These are phyloP conservation scores for Salix caprea DNA, from an alignment of 345 rosid species.

Conservation along the genomic window DNA sequence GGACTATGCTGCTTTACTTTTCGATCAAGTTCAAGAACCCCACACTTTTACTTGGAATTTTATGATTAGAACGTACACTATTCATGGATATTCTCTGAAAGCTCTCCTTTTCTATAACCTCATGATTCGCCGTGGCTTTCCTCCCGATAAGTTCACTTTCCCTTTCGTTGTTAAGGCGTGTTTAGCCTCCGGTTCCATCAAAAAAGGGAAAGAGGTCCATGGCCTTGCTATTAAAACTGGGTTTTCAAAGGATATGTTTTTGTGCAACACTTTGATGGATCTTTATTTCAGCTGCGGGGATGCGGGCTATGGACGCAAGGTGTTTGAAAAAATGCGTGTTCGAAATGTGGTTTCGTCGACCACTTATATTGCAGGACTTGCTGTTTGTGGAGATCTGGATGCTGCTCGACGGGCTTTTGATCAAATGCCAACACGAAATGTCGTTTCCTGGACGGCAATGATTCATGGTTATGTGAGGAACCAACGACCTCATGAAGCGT, in stretches of 20 bases:
- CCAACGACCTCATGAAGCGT: slow-evolving; percentile 47
- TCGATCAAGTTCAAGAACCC: slow-evolving; percentile 41
- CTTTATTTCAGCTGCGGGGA: slow-evolving; percentile 55
- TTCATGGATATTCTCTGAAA: slow-evolving; percentile 34
- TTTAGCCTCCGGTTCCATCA: slow-evolving; percentile 23
- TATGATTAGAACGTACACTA: slow-evolving; percentile 51
- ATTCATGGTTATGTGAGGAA: slow-evolving; percentile 54
- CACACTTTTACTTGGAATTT: slow-evolving; percentile 65
- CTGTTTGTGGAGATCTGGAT: slow-evolving; percentile 41
- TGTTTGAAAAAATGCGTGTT: slow-evolving; percentile 53
- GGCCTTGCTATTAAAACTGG: slow-evolving; percentile 58
- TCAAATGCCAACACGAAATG: slow-evolving; percentile 55
- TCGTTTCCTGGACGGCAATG: slow-evolving; percentile 72
- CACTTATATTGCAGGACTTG: slow-evolving; percentile 58
- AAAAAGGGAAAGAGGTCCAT: slow-evolving; percentile 51
- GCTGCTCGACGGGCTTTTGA: slow-evolving; percentile 46
- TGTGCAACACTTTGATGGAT: slow-evolving; percentile 62
- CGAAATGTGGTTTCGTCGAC: slow-evolving; percentile 67
- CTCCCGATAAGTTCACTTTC: slow-evolving; percentile 66
- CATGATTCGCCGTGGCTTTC: slow-evolving; percentile 44
- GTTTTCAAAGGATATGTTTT: slow-evolving; percentile 40
- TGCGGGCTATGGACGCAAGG: slow-evolving; percentile 34
- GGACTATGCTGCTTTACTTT: slow-evolving; percentile 49
- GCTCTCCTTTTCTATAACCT: slow-evolving; percentile 53
- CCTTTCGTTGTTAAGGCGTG: slow-evolving; percentile 74